These are phyloP conservation scores for Tulasnella sp. DNA, from an alignment of 768 basidiomycete species.

Conservation along the genomic window DNA sequence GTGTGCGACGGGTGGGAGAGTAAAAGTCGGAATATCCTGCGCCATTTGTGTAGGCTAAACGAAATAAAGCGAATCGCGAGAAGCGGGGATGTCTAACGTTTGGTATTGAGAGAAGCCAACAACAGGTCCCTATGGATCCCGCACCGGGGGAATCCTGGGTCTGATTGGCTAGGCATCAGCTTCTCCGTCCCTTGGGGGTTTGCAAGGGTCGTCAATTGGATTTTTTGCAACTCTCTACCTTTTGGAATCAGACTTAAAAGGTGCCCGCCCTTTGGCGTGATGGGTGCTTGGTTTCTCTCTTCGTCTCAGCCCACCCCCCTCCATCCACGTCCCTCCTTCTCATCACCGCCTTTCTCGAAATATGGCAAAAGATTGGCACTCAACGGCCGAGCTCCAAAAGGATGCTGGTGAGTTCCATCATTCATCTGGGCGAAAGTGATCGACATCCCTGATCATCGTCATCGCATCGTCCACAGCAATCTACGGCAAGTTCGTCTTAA, in stretches of 20 bases:
- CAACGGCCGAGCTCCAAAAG: not conserved
- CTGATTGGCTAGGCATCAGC: not conserved
- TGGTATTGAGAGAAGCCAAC: not conserved
- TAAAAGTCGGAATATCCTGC: not conserved
- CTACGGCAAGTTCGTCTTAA: conserved; percentile 7
- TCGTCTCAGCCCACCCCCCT: not conserved
- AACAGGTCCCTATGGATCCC: not conserved
- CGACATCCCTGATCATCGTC: not conserved
- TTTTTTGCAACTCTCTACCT: not conserved
- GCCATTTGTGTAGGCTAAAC: not conserved
- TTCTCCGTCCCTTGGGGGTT: not conserved
- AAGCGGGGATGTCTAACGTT: not conserved
- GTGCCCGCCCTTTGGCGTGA: not conserved
- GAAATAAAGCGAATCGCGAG: not conserved
- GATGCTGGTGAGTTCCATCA: conserved; percentile 5
- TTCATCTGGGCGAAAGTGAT: not conserved
- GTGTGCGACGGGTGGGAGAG: not conserved
- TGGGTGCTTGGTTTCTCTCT: not conserved
- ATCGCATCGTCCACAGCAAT: conserved; percentile 9
- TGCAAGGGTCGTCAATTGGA: not conserved
- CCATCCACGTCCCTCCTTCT: not conserved
- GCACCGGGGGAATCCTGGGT: not conserved
- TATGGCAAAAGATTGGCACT: conserved; percentile 10
- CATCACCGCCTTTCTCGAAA: not conserved
- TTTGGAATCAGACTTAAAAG: not conserved